Evolutionary conservation across 306 rosid species (phyloP).

Genomic region (Prunus salicina): DNA sequence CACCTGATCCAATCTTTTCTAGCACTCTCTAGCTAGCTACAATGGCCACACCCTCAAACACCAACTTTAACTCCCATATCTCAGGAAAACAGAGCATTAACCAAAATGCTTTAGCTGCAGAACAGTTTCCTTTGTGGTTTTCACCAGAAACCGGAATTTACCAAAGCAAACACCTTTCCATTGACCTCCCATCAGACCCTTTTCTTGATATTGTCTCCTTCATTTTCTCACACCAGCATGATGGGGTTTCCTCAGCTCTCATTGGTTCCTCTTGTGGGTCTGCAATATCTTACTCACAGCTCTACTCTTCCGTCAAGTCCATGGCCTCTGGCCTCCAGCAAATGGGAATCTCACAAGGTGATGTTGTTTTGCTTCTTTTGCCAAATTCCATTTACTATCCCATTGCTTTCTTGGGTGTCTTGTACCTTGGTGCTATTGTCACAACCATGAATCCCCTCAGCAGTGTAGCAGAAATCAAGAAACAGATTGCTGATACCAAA

Average conservation of each 20-base stretch:
- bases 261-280: conserved; percentile 64
- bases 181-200: conserved; percentile 54
- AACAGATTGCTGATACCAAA: conserved; percentile 44
- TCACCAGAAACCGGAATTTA: conserved; percentile 64
- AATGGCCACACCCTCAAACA: conserved; percentile 30
- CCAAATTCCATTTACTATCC: conserved; percentile 81
- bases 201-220: conserved; percentile 68
- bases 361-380: conserved; percentile 58
- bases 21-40: not conserved
- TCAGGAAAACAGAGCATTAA: conserved; percentile 7
- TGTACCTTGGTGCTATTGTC: conserved; percentile 62
- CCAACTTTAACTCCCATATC: not conserved
- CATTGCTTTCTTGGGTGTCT: conserved; percentile 45
- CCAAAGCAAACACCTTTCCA: conserved; percentile 39
- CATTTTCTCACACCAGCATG: conserved; percentile 52
- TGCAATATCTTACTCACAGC: conserved; percentile 55
- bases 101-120: not conserved
- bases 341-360: conserved; percentile 61
- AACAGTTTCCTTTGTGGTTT: conserved; percentile 49
- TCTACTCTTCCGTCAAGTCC: conserved; percentile 53
- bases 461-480: conserved; percentile 51
- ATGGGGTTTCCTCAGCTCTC: conserved; percentile 64
- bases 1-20: not conserved
- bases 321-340: conserved; percentile 67
- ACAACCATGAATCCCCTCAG: conserved; percentile 73